These are phyloP conservation scores for Vanrija sp. DNA, from an alignment of 1,284 basidiomycete genomes.

Conservation along the genomic window DNA sequence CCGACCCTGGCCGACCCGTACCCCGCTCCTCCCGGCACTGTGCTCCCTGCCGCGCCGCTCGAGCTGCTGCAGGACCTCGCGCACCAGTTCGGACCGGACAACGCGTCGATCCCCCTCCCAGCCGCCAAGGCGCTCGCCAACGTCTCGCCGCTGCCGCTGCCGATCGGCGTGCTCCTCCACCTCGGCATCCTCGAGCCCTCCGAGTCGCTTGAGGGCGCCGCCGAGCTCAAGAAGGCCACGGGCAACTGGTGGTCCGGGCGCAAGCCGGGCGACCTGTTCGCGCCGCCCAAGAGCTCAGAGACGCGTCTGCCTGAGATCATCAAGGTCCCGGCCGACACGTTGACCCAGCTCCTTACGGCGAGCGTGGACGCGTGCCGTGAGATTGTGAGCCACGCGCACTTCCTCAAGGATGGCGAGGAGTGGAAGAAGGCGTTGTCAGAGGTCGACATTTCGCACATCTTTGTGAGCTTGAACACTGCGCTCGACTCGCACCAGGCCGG, in stretches of 20 bases:
- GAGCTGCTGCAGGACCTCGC: slow-evolving; percentile 33
- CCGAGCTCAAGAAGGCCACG: slow-evolving; percentile 4
- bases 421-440: slow-evolving; percentile 7
- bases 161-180: slow-evolving; percentile 20
- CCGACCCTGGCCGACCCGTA: slow-evolving; percentile 14
- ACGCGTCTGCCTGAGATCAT: slow-evolving; percentile 5
- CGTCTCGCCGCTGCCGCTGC: slow-evolving; percentile 27
- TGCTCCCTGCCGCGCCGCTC: slow-evolving; percentile 23
- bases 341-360: slow-evolving; percentile 3
- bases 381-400: slow-evolving; percentile 6
- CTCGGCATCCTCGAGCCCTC: slow-evolving; percentile 18
- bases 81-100: slow-evolving; percentile 9
- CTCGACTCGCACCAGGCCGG: slow-evolving; percentile 10
- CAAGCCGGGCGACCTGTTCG: slow-evolving; percentile 4
- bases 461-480: slow-evolving; percentile 2
- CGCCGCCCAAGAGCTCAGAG: neutral
- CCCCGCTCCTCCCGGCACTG: slow-evolving; percentile 11
- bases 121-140: slow-evolving; percentile 15
- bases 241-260: slow-evolving; percentile 14
- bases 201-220: neutral
- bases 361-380: slow-evolving; percentile 17
- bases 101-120: slow-evolving; percentile 12
- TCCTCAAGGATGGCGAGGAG: neutral
- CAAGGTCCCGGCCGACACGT: neutral
- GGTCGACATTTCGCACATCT: slow-evolving; percentile 10